Percentiles rank a stretch among this genome's conserved stretches.
phyloP scores from a whole-genome alignment of 495 filamentous ascomycete species.

The Tuber aestivum region DNA sequence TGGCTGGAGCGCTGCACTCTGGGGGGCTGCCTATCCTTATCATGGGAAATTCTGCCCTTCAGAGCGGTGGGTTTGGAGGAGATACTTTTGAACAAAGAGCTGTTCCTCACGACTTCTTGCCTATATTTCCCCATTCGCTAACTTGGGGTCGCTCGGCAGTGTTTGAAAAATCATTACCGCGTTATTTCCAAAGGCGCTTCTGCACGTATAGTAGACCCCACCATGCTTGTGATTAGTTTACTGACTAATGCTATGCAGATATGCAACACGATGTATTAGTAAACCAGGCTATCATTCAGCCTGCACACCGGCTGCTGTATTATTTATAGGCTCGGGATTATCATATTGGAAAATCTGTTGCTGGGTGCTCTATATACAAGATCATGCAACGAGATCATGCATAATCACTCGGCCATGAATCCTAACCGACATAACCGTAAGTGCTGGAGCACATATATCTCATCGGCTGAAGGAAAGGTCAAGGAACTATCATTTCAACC shows the following conservation, averaged over 20 bases:
- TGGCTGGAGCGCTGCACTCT: neutral
- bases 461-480: neutral
- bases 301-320: neutral
- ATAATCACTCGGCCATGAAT: neutral
- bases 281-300: neutral
- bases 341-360: neutral
- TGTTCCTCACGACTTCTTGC: neutral
- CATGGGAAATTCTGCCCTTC: neutral
- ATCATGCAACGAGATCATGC: neutral
- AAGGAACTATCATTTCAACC: neutral
- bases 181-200: neutral
- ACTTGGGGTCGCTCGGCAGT: neutral
- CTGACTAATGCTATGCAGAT: neutral
- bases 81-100: neutral
- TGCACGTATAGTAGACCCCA: neutral
- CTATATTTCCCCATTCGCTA: neutral
- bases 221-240: neutral
- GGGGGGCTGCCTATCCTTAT: neutral
- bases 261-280: neutral
- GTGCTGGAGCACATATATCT: neutral
- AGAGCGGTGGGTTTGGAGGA: neutral
- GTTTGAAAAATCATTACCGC: neutral
- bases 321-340: neutral
- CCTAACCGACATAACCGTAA: fast-evolving
- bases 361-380: no score